These are phyloP conservation scores for Akebia trifoliata DNA, from an alignment of 164 flowering plant genomes.

Conservation along the genomic window DNA sequence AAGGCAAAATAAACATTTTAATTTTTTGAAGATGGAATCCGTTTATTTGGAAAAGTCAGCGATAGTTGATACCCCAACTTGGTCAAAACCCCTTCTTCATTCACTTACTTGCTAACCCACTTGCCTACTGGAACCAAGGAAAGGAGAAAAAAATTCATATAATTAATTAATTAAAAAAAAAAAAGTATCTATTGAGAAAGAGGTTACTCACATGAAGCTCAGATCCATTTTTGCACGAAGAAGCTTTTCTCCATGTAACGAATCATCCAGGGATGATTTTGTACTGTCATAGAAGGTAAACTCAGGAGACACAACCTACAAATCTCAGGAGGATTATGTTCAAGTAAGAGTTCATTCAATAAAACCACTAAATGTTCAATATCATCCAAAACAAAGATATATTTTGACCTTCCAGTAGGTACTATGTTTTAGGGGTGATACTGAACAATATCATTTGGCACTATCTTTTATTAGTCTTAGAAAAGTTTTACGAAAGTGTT, in stretches of 20 bases:
- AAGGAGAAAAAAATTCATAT: background rate
- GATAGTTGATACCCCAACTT: too few species aligned
- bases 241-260: constrained; percentile 73
- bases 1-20: too few species aligned
- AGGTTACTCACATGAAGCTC: constrained; percentile 72
- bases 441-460: too few species aligned
- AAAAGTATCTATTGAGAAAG: background rate
- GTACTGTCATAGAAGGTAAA: constrained; percentile 91
- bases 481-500: too few species aligned
- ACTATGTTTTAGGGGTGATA: too few species aligned
- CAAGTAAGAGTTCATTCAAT: background rate
- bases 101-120: too few species aligned
- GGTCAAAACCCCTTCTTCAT: too few species aligned
- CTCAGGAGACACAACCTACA: constrained; percentile 88
- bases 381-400: background rate
- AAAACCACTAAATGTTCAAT: background rate
- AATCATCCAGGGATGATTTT: constrained; percentile 69
- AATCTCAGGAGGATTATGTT: constrained; percentile 1
- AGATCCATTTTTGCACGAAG: constrained; percentile 91
- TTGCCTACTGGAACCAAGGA: background rate
- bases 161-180: background rate
- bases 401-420: too few species aligned
- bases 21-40: too few species aligned
- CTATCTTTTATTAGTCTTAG: too few species aligned
- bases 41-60: too few species aligned